Base-by-base conservation (phyloP, 2,329 filamentous ascomycete species). In the Penicillium sp. region DNA sequence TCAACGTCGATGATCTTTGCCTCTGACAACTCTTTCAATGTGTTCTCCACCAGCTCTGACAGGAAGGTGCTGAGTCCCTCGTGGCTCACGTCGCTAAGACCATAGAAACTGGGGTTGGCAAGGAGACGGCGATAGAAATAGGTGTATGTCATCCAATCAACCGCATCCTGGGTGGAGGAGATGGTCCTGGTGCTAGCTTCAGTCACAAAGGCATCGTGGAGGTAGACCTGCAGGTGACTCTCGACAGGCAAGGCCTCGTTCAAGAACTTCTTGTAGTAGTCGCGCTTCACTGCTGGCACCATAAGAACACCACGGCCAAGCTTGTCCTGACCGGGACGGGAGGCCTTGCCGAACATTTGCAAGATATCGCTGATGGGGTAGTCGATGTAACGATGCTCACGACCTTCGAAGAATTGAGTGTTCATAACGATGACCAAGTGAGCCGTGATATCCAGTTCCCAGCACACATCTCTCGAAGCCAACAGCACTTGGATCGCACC, bases 201-300 rank as follows among this genome's bases (percentile, higher is more conserved):
- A 0, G 93, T 92, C 43, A 99, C 93, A 66, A 99, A 97, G 1
- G 92, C 92, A 76, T 99, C 95, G 66, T 96, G 91, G 34, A 99
- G 81, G 74, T 92, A 96, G 54, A 89, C 87, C 70, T 96, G 90
- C 32, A 99, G 82, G 72, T 96, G 92, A 62, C 91, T 96, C 77
- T 99, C 94, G 24, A 99, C 91, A 0, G 94, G 94, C 40, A 99
- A 80, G 20, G 94, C 94, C 74, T 99, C 95, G 66, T 94, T 93
- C 62, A 99, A 78, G 80, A 99, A 99, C 76, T 99, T 99, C 78
- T 94, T 95, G 83, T 97, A 99, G 76, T 96, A 99, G 61, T 97
- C 92, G 37, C 94, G 87, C 81, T 96, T 97, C 46, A 95, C 91
- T 18, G 89, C 87, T 3, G 93, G 92, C 11, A 97, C 85, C 94